Percentiles rank a stretch among this genome's conserved stretches.
Conservation (phyloP, 441 rosid genomes). For the Metrosideros polymorpha region DNA sequence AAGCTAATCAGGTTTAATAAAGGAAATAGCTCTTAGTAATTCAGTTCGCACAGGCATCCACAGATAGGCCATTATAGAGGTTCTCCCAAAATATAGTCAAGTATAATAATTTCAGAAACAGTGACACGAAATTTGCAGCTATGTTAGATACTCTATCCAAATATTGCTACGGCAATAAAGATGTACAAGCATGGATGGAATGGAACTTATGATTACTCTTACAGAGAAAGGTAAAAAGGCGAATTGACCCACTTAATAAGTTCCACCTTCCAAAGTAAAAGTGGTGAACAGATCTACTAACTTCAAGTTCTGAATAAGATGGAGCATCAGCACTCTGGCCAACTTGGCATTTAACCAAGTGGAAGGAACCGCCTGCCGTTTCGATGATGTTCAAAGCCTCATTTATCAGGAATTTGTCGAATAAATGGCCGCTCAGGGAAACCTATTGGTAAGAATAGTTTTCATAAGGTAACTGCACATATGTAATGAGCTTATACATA, state of each 20-base stretch:
- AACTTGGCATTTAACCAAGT: constrained; percentile 73
- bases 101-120: not conserved
- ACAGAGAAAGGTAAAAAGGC: not conserved
- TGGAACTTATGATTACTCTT: not conserved
- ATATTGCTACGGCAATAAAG: not conserved
- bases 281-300: constrained; percentile 19
- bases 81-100: not conserved
- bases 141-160: not conserved
- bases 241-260: not conserved
- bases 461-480: not conserved
- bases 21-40: not conserved
- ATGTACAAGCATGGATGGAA: not conserved
- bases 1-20: not conserved
- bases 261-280: not conserved
- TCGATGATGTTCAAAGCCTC: constrained; percentile 94
- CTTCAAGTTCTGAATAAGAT: constrained; percentile 92
- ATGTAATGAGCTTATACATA: not conserved
- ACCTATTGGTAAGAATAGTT: constrained; percentile 43
- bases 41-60: not conserved
- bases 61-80: not conserved
- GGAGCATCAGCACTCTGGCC: constrained; percentile 65
- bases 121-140: not conserved
- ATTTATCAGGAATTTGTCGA: constrained; percentile 85
- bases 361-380: constrained; percentile 86
- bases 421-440: constrained; percentile 86